phyloP scores from a whole-genome alignment of 2,329 filamentous ascomycete species.

The Epichloe uncinata region DNA sequence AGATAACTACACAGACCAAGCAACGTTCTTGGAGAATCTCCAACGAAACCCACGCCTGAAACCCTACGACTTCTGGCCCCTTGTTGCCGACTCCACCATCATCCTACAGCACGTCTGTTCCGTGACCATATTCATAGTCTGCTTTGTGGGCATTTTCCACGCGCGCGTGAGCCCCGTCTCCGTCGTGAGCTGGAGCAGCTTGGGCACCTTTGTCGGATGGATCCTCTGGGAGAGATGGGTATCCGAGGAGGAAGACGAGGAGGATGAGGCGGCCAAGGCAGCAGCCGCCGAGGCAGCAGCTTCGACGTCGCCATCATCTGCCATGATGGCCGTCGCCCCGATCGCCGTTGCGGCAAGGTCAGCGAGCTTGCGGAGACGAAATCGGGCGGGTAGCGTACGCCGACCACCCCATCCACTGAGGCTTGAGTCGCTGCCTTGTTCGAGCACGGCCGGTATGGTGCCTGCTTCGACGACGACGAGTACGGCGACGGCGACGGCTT shows the following conservation, averaged over 20 bases:
- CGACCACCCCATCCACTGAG: constrained; percentile 19
- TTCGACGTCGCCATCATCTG: neutral
- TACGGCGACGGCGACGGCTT: constrained; percentile 7
- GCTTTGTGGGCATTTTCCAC: constrained; percentile 81
- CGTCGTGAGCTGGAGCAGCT: constrained; percentile 72
- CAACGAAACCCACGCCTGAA: constrained; percentile 88
- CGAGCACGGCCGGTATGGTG: constrained; percentile 8
- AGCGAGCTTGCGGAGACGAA: constrained; percentile 20
- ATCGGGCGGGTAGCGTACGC: constrained; percentile 24
- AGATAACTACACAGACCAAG: constrained; percentile 98
- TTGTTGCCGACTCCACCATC: constrained; percentile 88
- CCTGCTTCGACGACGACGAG: constrained; percentile 13
- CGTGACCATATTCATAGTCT: constrained; percentile 86
- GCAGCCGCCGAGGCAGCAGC: constrained; percentile 12
- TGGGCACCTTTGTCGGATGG: constrained; percentile 79
- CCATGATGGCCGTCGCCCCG: neutral
- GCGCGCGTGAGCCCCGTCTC: constrained; percentile 81
- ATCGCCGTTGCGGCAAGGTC: constrained; percentile 11
- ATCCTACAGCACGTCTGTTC: constrained; percentile 96
- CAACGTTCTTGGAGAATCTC: constrained; percentile 89
- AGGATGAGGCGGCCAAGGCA: constrained; percentile 26
- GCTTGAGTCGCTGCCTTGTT: constrained; percentile 13
- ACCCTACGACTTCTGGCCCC: constrained; percentile 95
- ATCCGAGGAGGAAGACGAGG: constrained; percentile 48
- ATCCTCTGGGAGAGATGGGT: constrained; percentile 86